Percentiles rank a stretch among this genome's conserved stretches.
Evolutionary conservation across 331 rosid species (phyloP).

Genomic region (Spiraea crenata): DNA sequence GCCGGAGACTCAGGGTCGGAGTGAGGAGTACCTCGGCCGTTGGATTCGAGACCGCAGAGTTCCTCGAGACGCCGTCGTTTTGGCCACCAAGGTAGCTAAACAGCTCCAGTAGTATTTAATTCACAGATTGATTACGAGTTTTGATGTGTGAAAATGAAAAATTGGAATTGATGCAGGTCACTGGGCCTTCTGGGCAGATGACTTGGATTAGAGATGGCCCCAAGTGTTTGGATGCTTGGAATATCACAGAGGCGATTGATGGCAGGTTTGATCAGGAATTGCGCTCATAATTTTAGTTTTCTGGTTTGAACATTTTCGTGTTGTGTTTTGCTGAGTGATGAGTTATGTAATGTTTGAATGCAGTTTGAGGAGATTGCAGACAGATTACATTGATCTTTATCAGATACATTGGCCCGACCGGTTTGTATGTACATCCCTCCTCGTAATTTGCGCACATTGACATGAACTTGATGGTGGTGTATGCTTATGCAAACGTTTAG

Average conservation of each 20-base stretch:
- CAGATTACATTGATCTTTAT: conserved; percentile 86
- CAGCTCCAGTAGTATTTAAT: no score
- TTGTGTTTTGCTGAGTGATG: conserved; percentile 12
- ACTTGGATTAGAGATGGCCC: conserved; percentile 96
- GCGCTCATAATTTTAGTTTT: background rate
- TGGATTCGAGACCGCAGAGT: conserved; percentile 63
- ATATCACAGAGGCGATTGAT: conserved; percentile 72
- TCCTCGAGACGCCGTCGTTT: conserved; percentile 52
- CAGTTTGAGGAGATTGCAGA: conserved; percentile 74
- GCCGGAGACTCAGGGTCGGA: conserved; percentile 61
- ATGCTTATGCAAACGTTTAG: background rate
- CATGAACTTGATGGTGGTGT: background rate
- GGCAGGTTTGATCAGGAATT: conserved; percentile 44
- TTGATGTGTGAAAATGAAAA: background rate
- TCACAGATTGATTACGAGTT: background rate
- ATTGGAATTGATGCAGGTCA: conserved; percentile 40
- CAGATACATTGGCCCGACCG: conserved; percentile 99
- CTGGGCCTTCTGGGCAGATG: conserved; percentile 95
- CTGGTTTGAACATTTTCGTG: background rate
- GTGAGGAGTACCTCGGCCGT: conserved; percentile 83
- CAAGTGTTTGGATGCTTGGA: conserved; percentile 56
- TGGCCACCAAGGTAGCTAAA: conserved; percentile 68
- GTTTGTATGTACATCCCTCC: conserved; percentile 55
- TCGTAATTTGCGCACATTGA: background rate
- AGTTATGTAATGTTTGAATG: conserved; percentile 28